Base-by-base conservation (phyloP, 2,329 filamentous ascomycete species). In the Achaetomium macrosporum region DNA sequence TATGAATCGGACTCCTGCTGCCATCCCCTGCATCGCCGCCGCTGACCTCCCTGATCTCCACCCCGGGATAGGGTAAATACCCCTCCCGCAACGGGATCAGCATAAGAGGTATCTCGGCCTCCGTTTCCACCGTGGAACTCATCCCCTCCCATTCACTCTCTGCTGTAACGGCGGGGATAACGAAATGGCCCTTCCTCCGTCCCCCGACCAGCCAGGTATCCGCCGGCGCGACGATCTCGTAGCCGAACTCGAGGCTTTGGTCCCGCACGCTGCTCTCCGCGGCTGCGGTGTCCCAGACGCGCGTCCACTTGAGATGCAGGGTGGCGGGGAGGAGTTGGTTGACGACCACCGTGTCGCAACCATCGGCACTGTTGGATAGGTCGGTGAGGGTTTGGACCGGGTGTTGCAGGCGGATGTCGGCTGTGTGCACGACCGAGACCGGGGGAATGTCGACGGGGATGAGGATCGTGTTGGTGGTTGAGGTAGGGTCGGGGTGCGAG, bases 401-500 rank as follows among this genome's bases (percentile, higher is more conserved):
- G 35, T 55, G 66, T 53, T 75, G 70, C 1, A 88, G 69, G 29
- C 74, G 73, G 29, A 92, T 77, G 48, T 87, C 82, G 2, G 87
- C 85, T 0, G 88, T 95, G 68, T 95, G 87, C 0, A 97, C 81
- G 17, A 96, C 81, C 44, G 88, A 82, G 2, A 96, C 77, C 1
- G 86, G 84, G 0, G 92, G 92, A 1, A 99, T 83, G 54, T 96
- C 90, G 13, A 99, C 91, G 0, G 91, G 88, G 49, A 99, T 95
- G 30, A 87, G 75, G 61, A 99, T 91, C 12, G 83, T 68, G 75
- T 17, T 78, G 16, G 11, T 72, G 19, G 69, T 49, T 5, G 52
- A 36, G 11, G 63, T 13, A 62, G 61, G 46, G 11, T 33, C 25
- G 58, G 30, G 56, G 37, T 69, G 62, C 5, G 56, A 58, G 0